Evolutionary conservation across 306 rosid species (phyloP).

Genomic region (Amphicarpaea edgeworthii): DNA sequence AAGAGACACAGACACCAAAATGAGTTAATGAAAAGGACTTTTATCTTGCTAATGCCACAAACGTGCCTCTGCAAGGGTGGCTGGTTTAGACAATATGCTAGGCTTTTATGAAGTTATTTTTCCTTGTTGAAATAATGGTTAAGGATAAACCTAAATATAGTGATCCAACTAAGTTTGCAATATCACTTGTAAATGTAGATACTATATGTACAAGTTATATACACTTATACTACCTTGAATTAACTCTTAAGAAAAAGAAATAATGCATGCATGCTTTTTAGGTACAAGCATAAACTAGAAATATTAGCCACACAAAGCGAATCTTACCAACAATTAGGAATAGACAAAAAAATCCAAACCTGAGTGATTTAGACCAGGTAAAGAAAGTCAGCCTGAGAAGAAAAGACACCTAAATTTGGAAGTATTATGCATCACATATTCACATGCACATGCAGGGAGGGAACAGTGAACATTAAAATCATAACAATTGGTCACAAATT

Average conservation of each 20-base stretch:
- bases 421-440: constrained; percentile 45
- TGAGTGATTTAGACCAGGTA: constrained; percentile 33
- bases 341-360: constrained; percentile 26
- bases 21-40: not conserved
- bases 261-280: constrained; percentile 24
- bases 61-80: not conserved
- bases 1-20: not conserved
- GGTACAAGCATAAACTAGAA: constrained; percentile 31
- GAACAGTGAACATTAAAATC: constrained; percentile 35
- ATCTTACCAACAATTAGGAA: constrained; percentile 31
- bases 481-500: not conserved
- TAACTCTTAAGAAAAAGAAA: constrained; percentile 10
- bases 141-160: not conserved
- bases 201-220: not conserved
- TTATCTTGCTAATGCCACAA: constrained; percentile 13
- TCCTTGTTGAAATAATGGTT: not conserved
- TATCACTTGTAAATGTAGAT: not conserved
- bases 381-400: constrained; percentile 27
- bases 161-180: not conserved
- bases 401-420: constrained; percentile 40
- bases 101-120: constrained; percentile 7
- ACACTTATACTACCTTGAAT: not conserved
- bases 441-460: constrained; percentile 43
- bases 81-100: not conserved
- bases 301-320: constrained; percentile 42